phyloP scores from a whole-genome alignment of 371 early-diverging fungal species.

The Mucor lusitanicus region DNA sequence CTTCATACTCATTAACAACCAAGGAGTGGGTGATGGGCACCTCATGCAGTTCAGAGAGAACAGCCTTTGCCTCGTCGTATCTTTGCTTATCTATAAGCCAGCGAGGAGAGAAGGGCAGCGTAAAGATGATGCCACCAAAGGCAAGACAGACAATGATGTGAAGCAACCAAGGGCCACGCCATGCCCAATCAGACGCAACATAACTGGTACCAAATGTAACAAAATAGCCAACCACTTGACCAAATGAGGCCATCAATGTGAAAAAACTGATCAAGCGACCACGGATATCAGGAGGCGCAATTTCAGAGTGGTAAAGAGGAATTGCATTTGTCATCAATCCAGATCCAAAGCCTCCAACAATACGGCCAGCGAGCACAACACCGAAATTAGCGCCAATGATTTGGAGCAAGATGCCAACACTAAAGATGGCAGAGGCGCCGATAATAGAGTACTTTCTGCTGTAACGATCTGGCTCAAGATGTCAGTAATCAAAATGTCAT shows the following conservation, averaged over 20 bases:
- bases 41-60: slow-evolving; percentile 40
- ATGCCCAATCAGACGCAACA: slow-evolving; percentile 34
- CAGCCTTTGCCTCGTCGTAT: slow-evolving; percentile 38
- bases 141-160: slow-evolving; percentile 28
- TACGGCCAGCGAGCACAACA: slow-evolving; percentile 34
- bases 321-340: slow-evolving; percentile 46
- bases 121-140: slow-evolving; percentile 8
- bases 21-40: slow-evolving; percentile 30
- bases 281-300: slow-evolving; percentile 75
- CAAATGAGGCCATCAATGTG: slow-evolving; percentile 38
- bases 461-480: slow-evolving; percentile 32
- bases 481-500: neutral
- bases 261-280: slow-evolving; percentile 48
- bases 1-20: slow-evolving; percentile 36
- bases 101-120: slow-evolving; percentile 58
- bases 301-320: slow-evolving; percentile 50
- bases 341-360: slow-evolving; percentile 43
- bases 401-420: slow-evolving; percentile 39
- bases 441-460: slow-evolving; percentile 45
- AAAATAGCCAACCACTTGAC: slow-evolving; percentile 47
- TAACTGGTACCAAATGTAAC: slow-evolving; percentile 49
- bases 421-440: slow-evolving; percentile 30
- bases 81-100: slow-evolving; percentile 56
- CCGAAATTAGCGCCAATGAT: slow-evolving; percentile 40
- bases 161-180: slow-evolving; percentile 47